Evolutionary conservation across 306 rosid species (phyloP), one percentile per base, ranked within the genome.

Genomic region (Sesbania bispinosa): DNA sequence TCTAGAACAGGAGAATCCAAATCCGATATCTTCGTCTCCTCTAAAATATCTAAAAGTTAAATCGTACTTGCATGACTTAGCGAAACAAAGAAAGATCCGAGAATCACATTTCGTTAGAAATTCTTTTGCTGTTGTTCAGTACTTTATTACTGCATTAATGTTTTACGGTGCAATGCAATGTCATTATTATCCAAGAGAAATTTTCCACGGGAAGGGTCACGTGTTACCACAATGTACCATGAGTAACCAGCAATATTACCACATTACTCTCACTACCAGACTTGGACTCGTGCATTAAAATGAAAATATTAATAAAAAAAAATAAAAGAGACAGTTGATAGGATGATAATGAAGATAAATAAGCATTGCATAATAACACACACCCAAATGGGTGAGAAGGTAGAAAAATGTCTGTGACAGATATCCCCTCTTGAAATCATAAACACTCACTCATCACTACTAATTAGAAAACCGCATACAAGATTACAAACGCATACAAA

Each of bases 361-460:
- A 69, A 67, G 53, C 79, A 50, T 51, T 18, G 62, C 76, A 66
- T 70, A 67, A 51, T 43, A 62, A 60, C 29, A 33, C 29, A 33
- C 58, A 73, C 73, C 79, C 79, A 67, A 77, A 67, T 63, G 77
- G 73, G 73, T 64, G 77, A 27, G 58, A 68, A 29, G 9, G 21
- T 29, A 74, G 45, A 54, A 73, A 80, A 36, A 42, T 54, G 32
- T 19, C 15, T 26, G n/a, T 7, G 21, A 60, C 32, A 14, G 58
- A 69, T 62, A 73, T 65, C 51, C 78, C 88, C 82, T 71, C 86
- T 79, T 73, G 73, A 69, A 67, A 81, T 73, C 79, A 82, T 51
- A 80, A 69, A 79, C 90, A 76, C 92, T 88, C 92, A 72, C 89
- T 84, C 92, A n/a, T 61, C 79, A 69, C 82, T 73, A 83, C 55